Evolutionary conservation across 306 rosid genomes (phyloP).

Genomic region (Prosopis cineraria): DNA sequence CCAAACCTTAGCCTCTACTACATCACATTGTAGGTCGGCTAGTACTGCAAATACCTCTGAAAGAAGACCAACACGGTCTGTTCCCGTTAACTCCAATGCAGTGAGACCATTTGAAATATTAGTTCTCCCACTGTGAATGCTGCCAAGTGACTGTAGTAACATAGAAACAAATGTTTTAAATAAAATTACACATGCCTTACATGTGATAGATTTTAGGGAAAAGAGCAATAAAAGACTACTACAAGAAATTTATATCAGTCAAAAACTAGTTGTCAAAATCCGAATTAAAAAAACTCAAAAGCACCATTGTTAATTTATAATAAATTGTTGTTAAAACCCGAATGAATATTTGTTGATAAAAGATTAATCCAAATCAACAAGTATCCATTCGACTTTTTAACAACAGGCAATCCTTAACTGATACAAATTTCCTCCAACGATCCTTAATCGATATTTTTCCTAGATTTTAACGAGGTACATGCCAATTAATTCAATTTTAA

Average conservation of each 20-base stretch:
- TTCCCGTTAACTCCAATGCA: conserved; percentile 79
- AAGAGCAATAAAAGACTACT: too few species aligned
- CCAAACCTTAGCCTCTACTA: conserved; percentile 95
- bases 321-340: too few species aligned
- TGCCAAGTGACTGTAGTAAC: conserved; percentile 64
- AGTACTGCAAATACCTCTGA: conserved; percentile 94
- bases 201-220: conserved; percentile 11
- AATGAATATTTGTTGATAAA: too few species aligned
- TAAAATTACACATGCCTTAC: not conserved
- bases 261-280: too few species aligned
- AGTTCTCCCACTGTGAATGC: conserved; percentile 53
- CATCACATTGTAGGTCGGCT: conserved; percentile 79
- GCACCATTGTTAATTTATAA: too few species aligned
- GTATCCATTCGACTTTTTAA: too few species aligned
- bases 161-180: not conserved
- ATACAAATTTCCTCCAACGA: too few species aligned
- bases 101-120: conserved; percentile 55
- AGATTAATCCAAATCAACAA: too few species aligned
- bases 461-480: not conserved
- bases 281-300: too few species aligned
- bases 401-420: too few species aligned
- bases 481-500: not conserved
- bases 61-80: conserved; percentile 88
- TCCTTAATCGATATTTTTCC: too few species aligned
- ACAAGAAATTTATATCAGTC: too few species aligned